Evolutionary conservation across 2,329 filamentous ascomycete species (phyloP).

Genomic region (Pestalotiopsis sp.): DNA sequence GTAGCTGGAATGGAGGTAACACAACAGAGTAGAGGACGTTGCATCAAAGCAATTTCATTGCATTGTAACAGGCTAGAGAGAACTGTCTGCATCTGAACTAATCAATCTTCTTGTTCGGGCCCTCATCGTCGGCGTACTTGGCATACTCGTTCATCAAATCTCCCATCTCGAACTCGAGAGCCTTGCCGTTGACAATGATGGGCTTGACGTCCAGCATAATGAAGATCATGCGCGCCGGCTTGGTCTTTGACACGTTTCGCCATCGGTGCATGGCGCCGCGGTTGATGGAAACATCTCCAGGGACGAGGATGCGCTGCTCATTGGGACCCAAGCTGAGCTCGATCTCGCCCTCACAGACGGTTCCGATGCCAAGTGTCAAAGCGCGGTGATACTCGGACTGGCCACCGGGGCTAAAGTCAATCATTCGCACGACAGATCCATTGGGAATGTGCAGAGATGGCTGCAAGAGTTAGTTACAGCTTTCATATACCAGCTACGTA

Average conservation of each 20-base stretch:
- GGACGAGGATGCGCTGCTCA: constrained; percentile 38
- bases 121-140: constrained; percentile 13
- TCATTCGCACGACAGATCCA: neutral
- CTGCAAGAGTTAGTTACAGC: neutral
- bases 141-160: constrained; percentile 26
- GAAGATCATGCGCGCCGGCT: constrained; percentile 42
- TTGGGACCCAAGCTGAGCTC: constrained; percentile 46
- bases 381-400: constrained; percentile 12
- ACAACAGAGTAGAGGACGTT: too few relatives aligned
- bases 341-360: constrained; percentile 48
- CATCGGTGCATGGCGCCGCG: constrained; percentile 45
- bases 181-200: constrained; percentile 19
- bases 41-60: too few relatives aligned
- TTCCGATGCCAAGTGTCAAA: constrained; percentile 43
- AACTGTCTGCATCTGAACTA: too few relatives aligned
- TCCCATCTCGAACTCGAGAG: constrained; percentile 25
- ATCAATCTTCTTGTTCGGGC: constrained; percentile 1
- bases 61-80: too few relatives aligned
- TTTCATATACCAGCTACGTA: neutral
- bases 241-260: constrained; percentile 35
- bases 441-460: neutral
- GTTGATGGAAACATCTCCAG: constrained; percentile 49
- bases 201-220: constrained; percentile 27
- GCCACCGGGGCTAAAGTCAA: constrained; percentile 21
- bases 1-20: too few relatives aligned